Evolutionary conservation across 2,329 filamentous ascomycete species (phyloP).

Genomic region (Metarhizium anisopliae): DNA sequence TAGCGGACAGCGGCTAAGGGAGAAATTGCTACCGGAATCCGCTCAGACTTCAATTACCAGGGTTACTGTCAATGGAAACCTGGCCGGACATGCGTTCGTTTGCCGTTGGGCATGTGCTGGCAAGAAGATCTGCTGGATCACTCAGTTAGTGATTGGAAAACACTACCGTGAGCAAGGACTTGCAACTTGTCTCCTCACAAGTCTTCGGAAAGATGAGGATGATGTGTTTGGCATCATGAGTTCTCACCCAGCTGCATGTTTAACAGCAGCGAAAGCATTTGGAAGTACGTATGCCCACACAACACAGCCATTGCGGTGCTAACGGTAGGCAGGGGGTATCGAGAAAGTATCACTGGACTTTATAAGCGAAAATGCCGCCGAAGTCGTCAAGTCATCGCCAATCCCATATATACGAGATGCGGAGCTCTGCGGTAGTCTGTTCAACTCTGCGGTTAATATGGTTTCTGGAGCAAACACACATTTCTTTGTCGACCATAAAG

Average conservation of each 20-base stretch:
- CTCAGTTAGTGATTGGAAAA: slow-evolving; percentile 28
- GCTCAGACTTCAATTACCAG: slow-evolving; percentile 17
- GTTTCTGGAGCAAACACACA: background rate
- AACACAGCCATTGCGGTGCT: no score
- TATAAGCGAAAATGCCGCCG: background rate
- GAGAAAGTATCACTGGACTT: background rate
- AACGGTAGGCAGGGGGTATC: background rate
- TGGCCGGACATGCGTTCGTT: background rate
- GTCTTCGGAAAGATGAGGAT: background rate
- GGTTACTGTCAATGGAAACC: slow-evolving; percentile 17
- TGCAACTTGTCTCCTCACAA: slow-evolving; percentile 10
- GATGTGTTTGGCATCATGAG: slow-evolving; percentile 30
- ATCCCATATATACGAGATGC: background rate
- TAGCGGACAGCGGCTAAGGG: background rate
- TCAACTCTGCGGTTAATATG: background rate
- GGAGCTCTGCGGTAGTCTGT: background rate
- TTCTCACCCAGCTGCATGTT: slow-evolving; percentile 27
- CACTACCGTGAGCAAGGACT: slow-evolving; percentile 27
- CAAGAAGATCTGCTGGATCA: slow-evolving; percentile 28
- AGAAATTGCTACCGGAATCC: background rate
- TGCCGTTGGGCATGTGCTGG: background rate
- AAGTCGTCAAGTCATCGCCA: background rate
- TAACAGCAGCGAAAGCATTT: slow-evolving; percentile 22
- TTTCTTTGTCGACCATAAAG: background rate
- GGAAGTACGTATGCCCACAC: slow-evolving; percentile 10